Base-by-base conservation (phyloP, 1,284 basidiomycete species). In the Ganoderma lingzhi region DNA sequence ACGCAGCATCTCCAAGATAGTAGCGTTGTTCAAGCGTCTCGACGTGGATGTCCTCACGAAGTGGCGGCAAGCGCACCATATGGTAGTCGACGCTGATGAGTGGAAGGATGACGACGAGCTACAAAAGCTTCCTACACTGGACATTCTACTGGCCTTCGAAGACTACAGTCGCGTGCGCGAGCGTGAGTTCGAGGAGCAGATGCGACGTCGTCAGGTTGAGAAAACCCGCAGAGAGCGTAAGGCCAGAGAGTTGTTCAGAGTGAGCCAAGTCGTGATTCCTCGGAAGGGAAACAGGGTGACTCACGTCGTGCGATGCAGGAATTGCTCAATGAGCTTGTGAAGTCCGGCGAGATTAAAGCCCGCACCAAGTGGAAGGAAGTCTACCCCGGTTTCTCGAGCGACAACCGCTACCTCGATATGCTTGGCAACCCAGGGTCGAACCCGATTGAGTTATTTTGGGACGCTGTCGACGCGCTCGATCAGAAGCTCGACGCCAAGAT, bases 361-460 rank as follows among this genome's bases (percentile, higher is more conserved):
- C 88, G 91, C 39, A 90, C 91, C 2, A 97, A 96, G 78, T 99
- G 97, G 97, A 96, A 96, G 79, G 87, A 93, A 44, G 87, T 96
- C 32, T 95, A 95, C 74, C 91, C 93, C 0, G 79, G 85, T 30
- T 90, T 99, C 81, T 85, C 86, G 32, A 84, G 90, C 41, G 95
- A 98, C 76, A 84, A 87, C 58, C 90, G 96, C n/a, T 98, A 98
- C 81, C 84, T 91, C 41, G 86, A 88, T 69, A 88, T 98, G 78
- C 89, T 98, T 6, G 97, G 96, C 1, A 93, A 94, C 77, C 93
- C 95, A 4, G 98, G 98, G 17, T 97, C 95, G 2, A 96, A 93
- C 72, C 96, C 97, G 1, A 86, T 99, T 53, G 97, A 99, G 74
- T 87, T 99, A 12, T 99, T 98, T 82, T 98, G 96, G 95, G 97